Evolutionary conservation across 2,329 filamentous ascomycete genomes (phyloP).

Genomic region (Pyricularia sp.): DNA sequence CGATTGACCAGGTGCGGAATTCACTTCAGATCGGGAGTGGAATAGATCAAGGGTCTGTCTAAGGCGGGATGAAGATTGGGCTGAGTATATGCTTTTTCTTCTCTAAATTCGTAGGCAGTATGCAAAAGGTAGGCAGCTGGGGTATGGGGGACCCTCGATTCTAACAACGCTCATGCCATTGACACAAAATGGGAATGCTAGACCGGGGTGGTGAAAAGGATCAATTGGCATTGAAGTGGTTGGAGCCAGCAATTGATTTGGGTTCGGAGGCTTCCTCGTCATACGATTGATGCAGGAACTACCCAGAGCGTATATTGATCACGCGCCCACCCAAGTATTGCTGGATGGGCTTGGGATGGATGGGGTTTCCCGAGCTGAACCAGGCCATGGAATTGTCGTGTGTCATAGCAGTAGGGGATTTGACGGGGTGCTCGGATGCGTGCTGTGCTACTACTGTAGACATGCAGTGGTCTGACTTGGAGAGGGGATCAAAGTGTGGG

Average conservation of each 20-base stretch:
- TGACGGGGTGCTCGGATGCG: not conserved
- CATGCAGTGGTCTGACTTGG: not conserved
- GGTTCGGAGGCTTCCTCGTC: not conserved
- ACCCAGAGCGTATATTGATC: slow-evolving; percentile 5
- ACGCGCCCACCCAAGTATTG: slow-evolving; percentile 2
- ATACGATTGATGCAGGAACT: slow-evolving; percentile 7
- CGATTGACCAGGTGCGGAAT: not conserved
- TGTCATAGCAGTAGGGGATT: not conserved
- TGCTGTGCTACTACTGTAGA: not conserved
- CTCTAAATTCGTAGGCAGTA: not conserved
- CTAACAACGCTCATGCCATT: not conserved
- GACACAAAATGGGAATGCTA: not conserved
- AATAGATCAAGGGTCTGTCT: not conserved
- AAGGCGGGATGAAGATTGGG: not conserved
- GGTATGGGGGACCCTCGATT: not conserved
- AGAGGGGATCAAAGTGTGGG: not conserved
- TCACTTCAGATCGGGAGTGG: not conserved
- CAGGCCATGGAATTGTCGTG: not conserved
- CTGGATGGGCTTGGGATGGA: not conserved
- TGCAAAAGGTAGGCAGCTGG: not conserved
- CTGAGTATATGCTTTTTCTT: not conserved
- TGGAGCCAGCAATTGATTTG: not conserved
- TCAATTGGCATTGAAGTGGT: not conserved
- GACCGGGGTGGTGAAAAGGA: not conserved
- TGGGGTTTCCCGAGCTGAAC: not conserved